Conservation (phyloP, 192 early-diverging fungal genomes). For the Allomyces macrogynus region DNA sequence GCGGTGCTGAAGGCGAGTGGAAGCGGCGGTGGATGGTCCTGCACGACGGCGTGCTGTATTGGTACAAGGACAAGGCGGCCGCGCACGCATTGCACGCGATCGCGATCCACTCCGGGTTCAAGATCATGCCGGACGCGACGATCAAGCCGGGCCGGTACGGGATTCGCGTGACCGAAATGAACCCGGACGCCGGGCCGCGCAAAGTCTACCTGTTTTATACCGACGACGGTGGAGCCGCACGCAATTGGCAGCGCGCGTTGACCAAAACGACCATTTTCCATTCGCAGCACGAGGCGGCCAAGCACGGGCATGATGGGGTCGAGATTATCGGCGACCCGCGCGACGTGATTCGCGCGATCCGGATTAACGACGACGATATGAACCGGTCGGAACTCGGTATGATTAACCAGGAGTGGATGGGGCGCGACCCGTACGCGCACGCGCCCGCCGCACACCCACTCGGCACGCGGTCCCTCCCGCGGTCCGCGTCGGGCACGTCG, state of each 20-base stretch:
- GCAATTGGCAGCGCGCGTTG: not conserved
- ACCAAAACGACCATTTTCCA: not conserved
- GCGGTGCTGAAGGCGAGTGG: constrained; percentile 1
- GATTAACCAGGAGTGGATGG: not conserved
- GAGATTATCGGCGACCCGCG: constrained; percentile 1
- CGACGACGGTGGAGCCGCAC: not conserved
- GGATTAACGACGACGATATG: not conserved
- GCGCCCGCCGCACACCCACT: not conserved
- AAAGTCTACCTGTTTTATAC: not conserved
- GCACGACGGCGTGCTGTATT: constrained; percentile 3
- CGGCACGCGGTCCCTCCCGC: not conserved
- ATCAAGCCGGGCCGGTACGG: not conserved
- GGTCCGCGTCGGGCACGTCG: not conserved
- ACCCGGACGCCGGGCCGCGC: not conserved
- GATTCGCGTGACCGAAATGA: not conserved
- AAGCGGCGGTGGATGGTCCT: constrained; percentile 15
- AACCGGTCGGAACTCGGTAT: not conserved
- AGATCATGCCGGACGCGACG: not conserved
- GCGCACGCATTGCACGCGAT: not conserved
- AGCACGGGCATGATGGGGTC: not conserved
- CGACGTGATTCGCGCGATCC: not conserved
- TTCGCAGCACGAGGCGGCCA: not conserved
- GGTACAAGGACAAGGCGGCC: constrained; percentile 5
- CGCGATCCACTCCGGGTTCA: not conserved
- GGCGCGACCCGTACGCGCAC: not conserved